These are phyloP conservation scores for Rosa chinensis DNA, from an alignment of 306 rosid genomes.

Conservation along the genomic window DNA sequence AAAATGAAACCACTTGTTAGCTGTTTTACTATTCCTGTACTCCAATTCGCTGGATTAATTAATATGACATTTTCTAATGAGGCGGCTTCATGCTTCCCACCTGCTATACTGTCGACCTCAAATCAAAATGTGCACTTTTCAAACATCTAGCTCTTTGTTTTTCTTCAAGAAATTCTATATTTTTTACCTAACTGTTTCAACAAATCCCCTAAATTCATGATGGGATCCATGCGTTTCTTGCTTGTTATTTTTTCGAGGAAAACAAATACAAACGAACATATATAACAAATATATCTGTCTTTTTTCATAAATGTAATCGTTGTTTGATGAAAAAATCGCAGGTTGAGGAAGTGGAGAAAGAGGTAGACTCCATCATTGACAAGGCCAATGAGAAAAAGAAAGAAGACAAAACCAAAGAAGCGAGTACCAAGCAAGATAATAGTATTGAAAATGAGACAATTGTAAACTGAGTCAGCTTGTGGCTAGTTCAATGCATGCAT, in stretches of 20 bases:
- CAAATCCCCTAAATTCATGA: background rate
- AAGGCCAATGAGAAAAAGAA: slow-evolving; percentile 12
- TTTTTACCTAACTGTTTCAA: background rate
- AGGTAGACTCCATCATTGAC: slow-evolving; percentile 31
- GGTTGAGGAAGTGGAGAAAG: slow-evolving; percentile 39
- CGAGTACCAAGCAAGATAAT: background rate
- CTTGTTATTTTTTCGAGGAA: background rate
- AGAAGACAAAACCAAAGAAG: background rate
- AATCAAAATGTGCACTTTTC: too few relatives aligned
- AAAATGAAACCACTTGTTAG: too few relatives aligned
- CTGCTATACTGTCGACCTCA: too few relatives aligned
- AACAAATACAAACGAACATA: background rate
- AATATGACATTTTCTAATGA: too few relatives aligned
- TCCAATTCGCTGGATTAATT: too few relatives aligned
- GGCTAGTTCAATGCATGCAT: background rate
- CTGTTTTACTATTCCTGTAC: too few relatives aligned
- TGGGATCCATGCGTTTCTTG: background rate
- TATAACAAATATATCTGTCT: background rate
- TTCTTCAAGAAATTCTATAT: too few relatives aligned
- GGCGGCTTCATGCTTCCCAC: too few relatives aligned
- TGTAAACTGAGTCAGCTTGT: background rate
- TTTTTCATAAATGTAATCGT: background rate
- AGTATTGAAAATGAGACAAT: background rate
- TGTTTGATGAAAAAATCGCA: slow-evolving; percentile 21
- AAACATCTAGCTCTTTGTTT: too few relatives aligned